Evolutionary conservation across 2,329 filamentous ascomycete genomes (phyloP), one percentile per base, ranked within the genome.

Genomic region (Cordyceps militaris): DNA sequence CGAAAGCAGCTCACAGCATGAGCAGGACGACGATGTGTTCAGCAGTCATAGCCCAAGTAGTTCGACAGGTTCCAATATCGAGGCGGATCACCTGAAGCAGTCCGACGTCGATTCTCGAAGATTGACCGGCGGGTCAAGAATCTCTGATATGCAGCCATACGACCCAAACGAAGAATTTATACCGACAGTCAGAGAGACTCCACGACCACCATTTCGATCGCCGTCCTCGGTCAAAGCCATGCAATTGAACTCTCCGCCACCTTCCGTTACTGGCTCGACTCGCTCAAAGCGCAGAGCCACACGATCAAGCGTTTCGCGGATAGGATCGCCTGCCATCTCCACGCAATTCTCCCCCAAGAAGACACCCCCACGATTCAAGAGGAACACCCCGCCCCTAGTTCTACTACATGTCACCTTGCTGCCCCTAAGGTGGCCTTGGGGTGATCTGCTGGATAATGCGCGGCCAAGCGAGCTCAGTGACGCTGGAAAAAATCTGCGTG

Each of bases 371-470:
- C 74, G 84, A 7, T 81, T 87, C 67, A 82, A 79, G 70, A 67
- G 72, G 30, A 76, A 75, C 62, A 79, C 79, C 56, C 81, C 82
- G 50, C 89, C 89, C 3, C 77, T 94, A 2, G 87, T 94, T 1
- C 75, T 94, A 48, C 76, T 94, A 4, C 89, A 94, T 64, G 85
- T 89, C 36, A 92, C 88, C 0, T 76, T 93, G 0, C 74, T 94
- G 5, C 88, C 89, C 0, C 76, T 90, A 10, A 77, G 83, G 42
- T 83, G 87, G 76, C 76, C 78, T 1, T 91, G 87, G 77, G 81
- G 76, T 1, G 75, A 80, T 24, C 70, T 85, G 9, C 69, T 86
- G 28, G 76, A 82, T 43, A 71, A 64, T n/a, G 71, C 70, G 7
- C 68, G 67, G 26, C 66, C 70, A 4, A 66, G 63, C 32, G 73